Percentiles rank a stretch among this genome's conserved stretches.
Conservation (phyloP, 306 rosid species). For the Pyrus betulifolia region DNA sequence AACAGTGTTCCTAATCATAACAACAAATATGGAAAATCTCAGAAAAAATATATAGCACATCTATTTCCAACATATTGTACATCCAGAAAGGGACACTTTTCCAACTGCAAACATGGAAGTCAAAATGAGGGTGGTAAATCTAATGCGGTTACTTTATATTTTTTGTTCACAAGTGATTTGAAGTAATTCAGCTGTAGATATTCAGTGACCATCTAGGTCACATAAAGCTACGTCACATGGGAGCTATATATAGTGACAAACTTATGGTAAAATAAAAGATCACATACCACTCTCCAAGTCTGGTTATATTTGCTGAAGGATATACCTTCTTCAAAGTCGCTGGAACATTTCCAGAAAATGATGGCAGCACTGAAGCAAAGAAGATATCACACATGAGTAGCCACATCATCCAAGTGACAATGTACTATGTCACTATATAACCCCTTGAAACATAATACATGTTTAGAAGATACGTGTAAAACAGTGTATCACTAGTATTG, state of each 20-base stretch:
- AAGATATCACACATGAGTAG: constrained; percentile 13
- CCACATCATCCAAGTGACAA: constrained; percentile 4
- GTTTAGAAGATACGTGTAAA: not conserved
- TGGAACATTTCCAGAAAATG: constrained; percentile 96
- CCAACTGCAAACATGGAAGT: not conserved
- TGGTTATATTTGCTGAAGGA: constrained; percentile 85
- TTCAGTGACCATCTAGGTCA: not conserved
- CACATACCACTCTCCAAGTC: constrained; percentile 84
- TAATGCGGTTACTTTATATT: constrained; percentile 3
- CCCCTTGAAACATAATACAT: not conserved
- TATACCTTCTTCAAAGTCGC: constrained; percentile 55
- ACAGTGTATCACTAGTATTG: not conserved
- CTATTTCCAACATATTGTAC: not conserved
- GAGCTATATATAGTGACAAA: constrained; percentile 5
- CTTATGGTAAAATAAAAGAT: constrained; percentile 5
- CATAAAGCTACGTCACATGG: not conserved
- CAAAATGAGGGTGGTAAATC: not conserved
- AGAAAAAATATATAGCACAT: constrained; percentile 10
- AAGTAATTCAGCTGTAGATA: not conserved
- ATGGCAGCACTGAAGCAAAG: constrained; percentile 64
- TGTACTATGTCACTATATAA: not conserved
- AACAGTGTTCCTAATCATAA: constrained; percentile 61
- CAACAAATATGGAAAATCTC: constrained; percentile 20
- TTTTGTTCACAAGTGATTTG: not conserved
- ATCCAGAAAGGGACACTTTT: not conserved